A percentile compares a stretch with the other conserved stretches of the same genome.
Evolutionary conservation across 192 early-diverging fungal genomes (phyloP).

Genomic region (Podila verticillata): DNA sequence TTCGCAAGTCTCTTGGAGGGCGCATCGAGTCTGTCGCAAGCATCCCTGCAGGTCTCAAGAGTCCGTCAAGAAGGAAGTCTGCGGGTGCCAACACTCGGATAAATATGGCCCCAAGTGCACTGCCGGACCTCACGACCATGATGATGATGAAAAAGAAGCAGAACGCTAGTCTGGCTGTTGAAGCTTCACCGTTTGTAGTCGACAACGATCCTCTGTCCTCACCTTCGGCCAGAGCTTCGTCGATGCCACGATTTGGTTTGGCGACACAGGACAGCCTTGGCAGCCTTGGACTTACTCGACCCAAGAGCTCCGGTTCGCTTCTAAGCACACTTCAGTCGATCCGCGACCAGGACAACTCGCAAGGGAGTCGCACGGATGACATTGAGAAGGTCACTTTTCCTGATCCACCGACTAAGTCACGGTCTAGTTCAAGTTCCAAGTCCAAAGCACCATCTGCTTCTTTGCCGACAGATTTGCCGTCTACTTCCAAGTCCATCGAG

Average conservation of each 20-base stretch:
- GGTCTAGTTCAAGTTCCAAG: neutral
- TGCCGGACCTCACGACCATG: conserved; percentile 21
- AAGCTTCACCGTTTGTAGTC: neutral
- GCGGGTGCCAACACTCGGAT: neutral
- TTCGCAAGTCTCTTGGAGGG: conserved; percentile 7
- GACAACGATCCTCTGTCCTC: neutral
- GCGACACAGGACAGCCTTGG: too few relatives aligned
- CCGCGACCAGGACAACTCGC: too few relatives aligned
- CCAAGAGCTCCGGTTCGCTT: too few relatives aligned
- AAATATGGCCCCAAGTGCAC: neutral
- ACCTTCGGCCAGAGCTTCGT: neutral
- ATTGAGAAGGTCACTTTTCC: too few relatives aligned
- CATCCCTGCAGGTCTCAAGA: conserved; percentile 7
- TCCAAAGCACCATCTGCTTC: neutral
- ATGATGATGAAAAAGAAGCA: conserved; percentile 15
- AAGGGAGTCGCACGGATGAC: too few relatives aligned
- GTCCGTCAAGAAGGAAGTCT: conserved; percentile 9
- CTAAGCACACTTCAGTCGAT: too few relatives aligned
- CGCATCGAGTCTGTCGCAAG: neutral
- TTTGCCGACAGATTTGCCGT: neutral
- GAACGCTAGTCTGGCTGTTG: conserved; percentile 2
- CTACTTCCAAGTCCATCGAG: conserved; percentile 29
- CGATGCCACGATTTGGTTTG: neutral
- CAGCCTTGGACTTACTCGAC: too few relatives aligned
- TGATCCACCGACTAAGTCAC: neutral